Conservation (phyloP, 2,329 filamentous ascomycete genomes). For the Raffaelea albimanens region DNA sequence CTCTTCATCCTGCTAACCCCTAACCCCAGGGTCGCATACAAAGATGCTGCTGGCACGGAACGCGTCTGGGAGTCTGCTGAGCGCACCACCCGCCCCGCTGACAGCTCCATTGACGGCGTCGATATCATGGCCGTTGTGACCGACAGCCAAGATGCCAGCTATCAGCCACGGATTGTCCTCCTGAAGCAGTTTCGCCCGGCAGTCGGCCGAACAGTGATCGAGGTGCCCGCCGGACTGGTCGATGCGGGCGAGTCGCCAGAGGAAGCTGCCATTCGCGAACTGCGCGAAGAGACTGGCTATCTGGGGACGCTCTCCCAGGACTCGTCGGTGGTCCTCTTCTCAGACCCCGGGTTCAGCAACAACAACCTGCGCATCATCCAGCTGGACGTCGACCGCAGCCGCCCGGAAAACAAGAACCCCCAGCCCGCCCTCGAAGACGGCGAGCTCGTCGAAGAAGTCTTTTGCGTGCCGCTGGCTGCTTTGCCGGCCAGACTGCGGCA, state of each 20-base stretch:
- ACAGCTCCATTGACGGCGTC: conserved; percentile 58
- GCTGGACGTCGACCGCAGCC: conserved; percentile 59
- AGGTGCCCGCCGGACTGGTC: conserved; percentile 55
- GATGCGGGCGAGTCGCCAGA: conserved; percentile 54
- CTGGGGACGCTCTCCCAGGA: conserved; percentile 27
- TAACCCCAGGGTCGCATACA: conserved; percentile 44
- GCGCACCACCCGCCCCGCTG: conserved; percentile 49
- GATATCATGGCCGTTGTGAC: conserved; percentile 63
- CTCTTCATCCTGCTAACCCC: too few relatives aligned
- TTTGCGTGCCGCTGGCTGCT: conserved; percentile 53
- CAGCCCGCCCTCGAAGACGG: conserved; percentile 65
- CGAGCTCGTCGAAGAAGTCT: conserved; percentile 69
- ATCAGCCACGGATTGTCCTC: conserved; percentile 43
- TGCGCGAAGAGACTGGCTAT: conserved; percentile 60
- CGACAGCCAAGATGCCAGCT: conserved; percentile 31
- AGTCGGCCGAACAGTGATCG: conserved; percentile 48
- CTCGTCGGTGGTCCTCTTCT: neutral
- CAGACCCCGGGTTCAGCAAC: conserved; percentile 56
- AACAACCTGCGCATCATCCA: conserved; percentile 63
- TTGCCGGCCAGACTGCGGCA: conserved; percentile 58
- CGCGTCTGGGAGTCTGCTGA: conserved; percentile 66
- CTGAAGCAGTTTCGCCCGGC: conserved; percentile 61
- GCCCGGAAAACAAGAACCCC: conserved; percentile 59
- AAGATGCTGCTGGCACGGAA: conserved; percentile 47
- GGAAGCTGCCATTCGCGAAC: conserved; percentile 52